Conservation (phyloP, 2,329 filamentous ascomycete species). For the Cryphonectria japonica region DNA sequence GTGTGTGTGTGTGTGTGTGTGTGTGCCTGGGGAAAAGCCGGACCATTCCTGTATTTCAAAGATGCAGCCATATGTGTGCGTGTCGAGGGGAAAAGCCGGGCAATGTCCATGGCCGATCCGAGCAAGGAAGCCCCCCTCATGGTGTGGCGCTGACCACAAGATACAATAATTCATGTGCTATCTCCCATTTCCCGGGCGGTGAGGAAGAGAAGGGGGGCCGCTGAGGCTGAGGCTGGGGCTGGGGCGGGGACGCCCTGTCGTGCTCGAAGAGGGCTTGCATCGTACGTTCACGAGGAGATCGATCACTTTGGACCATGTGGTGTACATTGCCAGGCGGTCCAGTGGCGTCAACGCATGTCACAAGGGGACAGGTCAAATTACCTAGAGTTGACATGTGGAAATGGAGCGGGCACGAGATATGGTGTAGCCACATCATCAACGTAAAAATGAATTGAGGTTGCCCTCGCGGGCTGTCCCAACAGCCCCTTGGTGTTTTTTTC, state of each 20-base stretch:
- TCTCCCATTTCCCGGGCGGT: background rate
- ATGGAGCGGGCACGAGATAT: background rate
- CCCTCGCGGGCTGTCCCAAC: constrained; percentile 12
- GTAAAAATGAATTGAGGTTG: constrained; percentile 10
- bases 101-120: background rate
- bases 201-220: background rate
- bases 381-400: background rate
- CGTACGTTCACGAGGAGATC: background rate
- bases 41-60: background rate
- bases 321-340: background rate
- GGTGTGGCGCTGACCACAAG: background rate
- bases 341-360: background rate
- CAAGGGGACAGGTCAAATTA: background rate
- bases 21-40: background rate
- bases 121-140: background rate
- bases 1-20: background rate
- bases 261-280: background rate
- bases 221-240: background rate
- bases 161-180: background rate
- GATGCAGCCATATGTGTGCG: background rate
- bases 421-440: constrained; percentile 3
- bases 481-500: background rate
- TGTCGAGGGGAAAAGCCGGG: background rate
- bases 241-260: background rate
- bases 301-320: too few relatives aligned